Evolutionary conservation across 176 grass and related monocot genomes (phyloP).

Genomic region (Triticum dicoccoides): DNA sequence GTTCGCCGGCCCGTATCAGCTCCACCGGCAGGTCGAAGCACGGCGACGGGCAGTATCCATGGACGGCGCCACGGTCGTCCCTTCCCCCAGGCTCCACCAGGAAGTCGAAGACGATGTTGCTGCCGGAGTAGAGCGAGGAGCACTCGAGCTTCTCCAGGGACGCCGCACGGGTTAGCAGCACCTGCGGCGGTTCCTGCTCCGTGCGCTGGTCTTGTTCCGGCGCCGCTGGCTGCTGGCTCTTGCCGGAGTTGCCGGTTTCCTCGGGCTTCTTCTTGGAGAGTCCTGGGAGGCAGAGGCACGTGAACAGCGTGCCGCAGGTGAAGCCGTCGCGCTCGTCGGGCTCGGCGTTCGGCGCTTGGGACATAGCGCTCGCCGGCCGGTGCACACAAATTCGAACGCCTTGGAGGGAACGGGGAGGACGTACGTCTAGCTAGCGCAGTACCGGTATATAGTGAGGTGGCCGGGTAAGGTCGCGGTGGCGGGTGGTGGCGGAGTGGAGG

Average conservation of each 20-base stretch:
- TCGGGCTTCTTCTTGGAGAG: conserved; percentile 44
- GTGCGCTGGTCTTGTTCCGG: not conserved
- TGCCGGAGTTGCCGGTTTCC: not conserved
- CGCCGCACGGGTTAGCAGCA: not conserved
- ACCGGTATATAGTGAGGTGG: conserved; percentile 11
- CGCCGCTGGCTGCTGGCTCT: not conserved
- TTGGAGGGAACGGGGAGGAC: not conserved
- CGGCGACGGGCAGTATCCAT: conserved; percentile 44
- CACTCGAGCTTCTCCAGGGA: conserved; percentile 30
- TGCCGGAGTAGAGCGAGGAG: conserved; percentile 41
- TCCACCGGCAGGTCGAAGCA: conserved; percentile 56
- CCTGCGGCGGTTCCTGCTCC: not conserved
- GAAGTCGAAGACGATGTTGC: conserved; percentile 47
- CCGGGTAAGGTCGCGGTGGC: not conserved
- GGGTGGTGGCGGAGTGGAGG: conserved; percentile 19
- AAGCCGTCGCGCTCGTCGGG: conserved; percentile 16
- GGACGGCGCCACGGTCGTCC: not conserved
- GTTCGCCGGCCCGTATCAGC: conserved; percentile 29
- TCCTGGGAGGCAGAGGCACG: conserved; percentile 33
- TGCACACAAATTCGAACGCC: not conserved
- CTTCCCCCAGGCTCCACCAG: not conserved
- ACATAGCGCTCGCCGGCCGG: conserved; percentile 24
- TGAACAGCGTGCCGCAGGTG: conserved; percentile 42
- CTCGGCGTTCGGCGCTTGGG: conserved; percentile 12
- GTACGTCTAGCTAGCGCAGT: not conserved